These are phyloP conservation scores for Dioszegia crocea DNA, from an alignment of 768 basidiomycete species.

Conservation along the genomic window DNA sequence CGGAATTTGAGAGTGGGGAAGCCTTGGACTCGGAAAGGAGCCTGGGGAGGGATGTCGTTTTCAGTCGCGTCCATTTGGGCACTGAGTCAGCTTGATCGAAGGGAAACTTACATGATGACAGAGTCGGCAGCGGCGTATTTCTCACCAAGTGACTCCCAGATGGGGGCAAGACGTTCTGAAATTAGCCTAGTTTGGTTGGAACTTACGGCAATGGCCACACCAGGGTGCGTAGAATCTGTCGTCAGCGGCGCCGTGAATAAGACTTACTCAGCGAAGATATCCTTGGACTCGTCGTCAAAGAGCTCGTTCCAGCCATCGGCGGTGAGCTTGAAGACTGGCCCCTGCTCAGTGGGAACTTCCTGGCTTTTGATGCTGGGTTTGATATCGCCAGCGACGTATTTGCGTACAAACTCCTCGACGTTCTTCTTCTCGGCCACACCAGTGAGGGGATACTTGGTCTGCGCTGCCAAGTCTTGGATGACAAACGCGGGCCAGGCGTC, in stretches of 20 bases:
- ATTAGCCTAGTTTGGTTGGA: not conserved
- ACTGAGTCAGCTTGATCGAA: constrained; percentile 11
- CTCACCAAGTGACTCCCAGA: constrained; percentile 84
- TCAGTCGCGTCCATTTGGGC: constrained; percentile 96
- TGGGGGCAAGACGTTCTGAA: constrained; percentile 73
- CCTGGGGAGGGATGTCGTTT: constrained; percentile 87
- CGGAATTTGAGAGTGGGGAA: constrained; percentile 94
- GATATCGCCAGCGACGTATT: constrained; percentile 69
- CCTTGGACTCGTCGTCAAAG: constrained; percentile 77
- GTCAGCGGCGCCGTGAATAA: not conserved
- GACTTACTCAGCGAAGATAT: constrained; percentile 80
- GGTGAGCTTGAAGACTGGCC: constrained; percentile 75
- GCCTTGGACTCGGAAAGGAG: constrained; percentile 77
- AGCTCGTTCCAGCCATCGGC: constrained; percentile 84
- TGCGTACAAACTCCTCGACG: constrained; percentile 60
- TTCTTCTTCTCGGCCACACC: constrained; percentile 56
- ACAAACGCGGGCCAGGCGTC: constrained; percentile 91
- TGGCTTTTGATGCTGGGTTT: constrained; percentile 83
- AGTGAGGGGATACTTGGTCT: constrained; percentile 74
- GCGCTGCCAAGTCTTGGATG: constrained; percentile 74
- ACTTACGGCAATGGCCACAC: constrained; percentile 55
- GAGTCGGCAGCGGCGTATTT: constrained; percentile 70
- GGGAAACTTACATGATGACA: constrained; percentile 63
- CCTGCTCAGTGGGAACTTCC: constrained; percentile 77
- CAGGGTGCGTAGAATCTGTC: constrained; percentile 80